Conservation (phyloP, 495 filamentous ascomycete genomes). For the Corynascus novoguineensis region DNA sequence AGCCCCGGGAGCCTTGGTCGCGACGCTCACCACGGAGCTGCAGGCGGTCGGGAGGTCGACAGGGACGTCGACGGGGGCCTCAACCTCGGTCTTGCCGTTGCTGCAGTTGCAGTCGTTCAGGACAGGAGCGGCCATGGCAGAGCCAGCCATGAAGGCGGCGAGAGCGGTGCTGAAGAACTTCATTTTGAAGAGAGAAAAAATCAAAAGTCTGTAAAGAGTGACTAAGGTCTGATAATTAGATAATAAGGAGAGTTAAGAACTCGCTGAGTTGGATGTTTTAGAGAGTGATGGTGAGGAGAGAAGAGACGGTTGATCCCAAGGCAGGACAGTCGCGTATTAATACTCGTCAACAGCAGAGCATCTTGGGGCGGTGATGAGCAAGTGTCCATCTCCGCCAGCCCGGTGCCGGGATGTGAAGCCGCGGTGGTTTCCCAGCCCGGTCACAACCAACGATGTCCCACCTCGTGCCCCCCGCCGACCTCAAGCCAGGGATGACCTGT, state of each 20-base stretch:
- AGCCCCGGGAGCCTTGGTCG: no score
- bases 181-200: constrained; percentile 5
- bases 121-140: constrained; percentile 11
- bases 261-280: neutral
- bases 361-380: neutral
- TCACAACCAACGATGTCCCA: neutral
- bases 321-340: neutral
- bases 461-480: no score
- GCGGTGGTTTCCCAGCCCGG: neutral
- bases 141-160: constrained; percentile 14
- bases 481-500: neutral
- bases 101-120: neutral
- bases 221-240: constrained; percentile 11
- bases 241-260: neutral
- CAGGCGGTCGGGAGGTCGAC: neutral
- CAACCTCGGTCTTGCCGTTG: neutral
- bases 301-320: neutral
- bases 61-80: neutral
- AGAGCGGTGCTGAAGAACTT: constrained; percentile 17
- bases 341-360: neutral
- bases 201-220: constrained; percentile 8
- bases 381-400: neutral
- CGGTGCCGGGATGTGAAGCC: neutral
- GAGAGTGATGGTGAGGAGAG: constrained; percentile 2
- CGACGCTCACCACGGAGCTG: no score